phyloP scores from a whole-genome alignment of 129 eudicot species.

The Scalesia atractyloides region DNA sequence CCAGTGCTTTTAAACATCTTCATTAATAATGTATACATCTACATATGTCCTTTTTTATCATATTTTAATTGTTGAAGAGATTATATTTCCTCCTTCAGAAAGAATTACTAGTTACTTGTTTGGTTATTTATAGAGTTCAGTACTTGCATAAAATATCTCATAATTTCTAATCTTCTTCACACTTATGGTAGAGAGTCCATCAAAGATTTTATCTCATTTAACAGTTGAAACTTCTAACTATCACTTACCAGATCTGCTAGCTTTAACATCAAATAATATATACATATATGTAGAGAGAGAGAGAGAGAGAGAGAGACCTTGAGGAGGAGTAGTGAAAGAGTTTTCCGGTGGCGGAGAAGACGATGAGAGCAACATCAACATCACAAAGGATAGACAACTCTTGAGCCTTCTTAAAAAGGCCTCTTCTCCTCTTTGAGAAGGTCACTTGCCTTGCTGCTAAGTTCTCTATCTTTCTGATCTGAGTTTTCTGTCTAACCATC shows the following conservation, averaged over 20 bases:
- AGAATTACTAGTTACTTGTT: not conserved
- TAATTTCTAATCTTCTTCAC: too few relatives aligned
- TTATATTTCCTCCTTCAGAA: conserved; percentile 27
- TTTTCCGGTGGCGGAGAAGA: conserved; percentile 45
- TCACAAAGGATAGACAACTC: conserved; percentile 45
- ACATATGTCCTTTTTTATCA: conserved; percentile 12
- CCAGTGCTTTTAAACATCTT: conserved; percentile 11
- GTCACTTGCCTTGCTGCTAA: conserved; percentile 47
- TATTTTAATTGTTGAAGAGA: conserved; percentile 7
- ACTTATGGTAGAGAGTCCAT: not conserved
- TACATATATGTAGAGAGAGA: not conserved
- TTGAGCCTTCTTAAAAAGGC: conserved; percentile 44
- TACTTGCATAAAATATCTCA: conserved; percentile 3
- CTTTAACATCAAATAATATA: not conserved
- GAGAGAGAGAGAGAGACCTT: conserved; percentile 32
- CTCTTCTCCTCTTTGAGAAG: conserved; percentile 46
- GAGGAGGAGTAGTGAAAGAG: conserved; percentile 40
- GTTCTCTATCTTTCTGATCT: conserved; percentile 46
- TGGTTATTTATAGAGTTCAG: not conserved
- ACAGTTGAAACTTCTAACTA: not conserved
- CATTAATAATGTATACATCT: not conserved
- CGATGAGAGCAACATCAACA: conserved; percentile 44
- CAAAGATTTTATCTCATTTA: not conserved
- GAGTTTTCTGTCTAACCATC: conserved; percentile 47
- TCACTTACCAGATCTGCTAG: conserved; percentile 32